These are phyloP conservation scores for Camellia oleifera DNA, from an alignment of 179 eudicot species.

Conservation along the genomic window DNA sequence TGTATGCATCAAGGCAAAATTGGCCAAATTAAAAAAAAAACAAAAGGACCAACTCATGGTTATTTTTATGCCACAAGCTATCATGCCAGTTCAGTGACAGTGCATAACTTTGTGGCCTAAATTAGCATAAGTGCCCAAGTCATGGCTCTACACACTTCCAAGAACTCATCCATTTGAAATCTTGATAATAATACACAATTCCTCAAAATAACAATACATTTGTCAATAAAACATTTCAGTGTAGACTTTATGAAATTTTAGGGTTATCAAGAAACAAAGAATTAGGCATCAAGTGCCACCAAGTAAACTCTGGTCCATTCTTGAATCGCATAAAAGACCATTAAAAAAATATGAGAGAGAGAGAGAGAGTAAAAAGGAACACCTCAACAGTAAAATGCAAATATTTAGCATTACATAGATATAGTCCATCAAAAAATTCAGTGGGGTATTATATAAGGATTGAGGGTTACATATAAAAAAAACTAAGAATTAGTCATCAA, in stretches of 20 bases:
- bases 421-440: too few relatives aligned
- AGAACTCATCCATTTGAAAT: background rate
- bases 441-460: too few relatives aligned
- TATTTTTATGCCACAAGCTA: background rate
- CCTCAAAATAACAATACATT: background rate
- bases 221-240: background rate
- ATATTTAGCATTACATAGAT: too few relatives aligned
- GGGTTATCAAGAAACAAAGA: background rate
- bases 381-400: too few relatives aligned
- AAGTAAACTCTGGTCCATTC: background rate
- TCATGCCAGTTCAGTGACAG: background rate
- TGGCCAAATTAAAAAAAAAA: too few relatives aligned
- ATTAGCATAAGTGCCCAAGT: background rate
- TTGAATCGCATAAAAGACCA: background rate
- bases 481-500: too few relatives aligned
- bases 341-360: background rate
- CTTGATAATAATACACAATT: background rate
- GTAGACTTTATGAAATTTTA: background rate
- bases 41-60: background rate
- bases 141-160: background rate
- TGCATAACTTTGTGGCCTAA: background rate
- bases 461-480: too few relatives aligned
- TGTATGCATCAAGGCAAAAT: too few relatives aligned
- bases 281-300: background rate
- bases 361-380: background rate